phyloP scores from a whole-genome alignment of 805 yeast genomes.

The Tetrapisispora taiwanensis region DNA sequence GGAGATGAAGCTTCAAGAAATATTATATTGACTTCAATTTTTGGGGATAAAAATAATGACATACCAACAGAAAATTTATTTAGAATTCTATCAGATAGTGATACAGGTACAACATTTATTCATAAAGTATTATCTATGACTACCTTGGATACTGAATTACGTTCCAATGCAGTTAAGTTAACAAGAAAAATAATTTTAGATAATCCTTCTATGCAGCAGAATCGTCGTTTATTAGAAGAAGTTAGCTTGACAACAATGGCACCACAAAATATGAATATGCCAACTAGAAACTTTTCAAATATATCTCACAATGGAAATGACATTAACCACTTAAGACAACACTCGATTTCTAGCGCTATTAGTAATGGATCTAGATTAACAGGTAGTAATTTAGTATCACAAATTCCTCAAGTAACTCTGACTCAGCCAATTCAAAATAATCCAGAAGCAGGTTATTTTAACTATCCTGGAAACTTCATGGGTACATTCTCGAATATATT shows the following conservation, averaged over 20 bases:
- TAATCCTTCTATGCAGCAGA: slow-evolving; percentile 55
- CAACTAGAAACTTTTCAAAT: slow-evolving; percentile 6
- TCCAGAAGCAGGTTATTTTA: slow-evolving; percentile 11
- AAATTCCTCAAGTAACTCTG: background rate
- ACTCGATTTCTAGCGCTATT: slow-evolving; percentile 25
- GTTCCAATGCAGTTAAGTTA: slow-evolving; percentile 48
- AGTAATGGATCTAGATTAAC: slow-evolving; percentile 25
- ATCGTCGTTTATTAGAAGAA: slow-evolving; percentile 83
- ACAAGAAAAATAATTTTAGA: slow-evolving; percentile 56
- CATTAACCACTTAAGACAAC: slow-evolving; percentile 20
- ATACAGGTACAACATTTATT: slow-evolving; percentile 66
- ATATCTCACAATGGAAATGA: slow-evolving; percentile 20
- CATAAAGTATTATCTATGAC: slow-evolving; percentile 74
- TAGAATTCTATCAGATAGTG: slow-evolving; percentile 52
- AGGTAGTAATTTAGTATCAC: slow-evolving; percentile 4
- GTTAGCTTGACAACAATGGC: slow-evolving; percentile 47
- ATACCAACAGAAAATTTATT: slow-evolving; percentile 42
- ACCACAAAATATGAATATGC: background rate
- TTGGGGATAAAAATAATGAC: slow-evolving; percentile 38
- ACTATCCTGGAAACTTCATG: slow-evolving; percentile 29
- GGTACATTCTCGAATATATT: slow-evolving; percentile 20
- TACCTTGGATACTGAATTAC: slow-evolving; percentile 44
- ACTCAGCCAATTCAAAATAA: background rate
- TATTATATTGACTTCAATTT: slow-evolving; percentile 52
- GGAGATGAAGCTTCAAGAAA: slow-evolving; percentile 53